Conservation (phyloP, 2,329 filamentous ascomycete genomes). For the Colletotrichum sp. region DNA sequence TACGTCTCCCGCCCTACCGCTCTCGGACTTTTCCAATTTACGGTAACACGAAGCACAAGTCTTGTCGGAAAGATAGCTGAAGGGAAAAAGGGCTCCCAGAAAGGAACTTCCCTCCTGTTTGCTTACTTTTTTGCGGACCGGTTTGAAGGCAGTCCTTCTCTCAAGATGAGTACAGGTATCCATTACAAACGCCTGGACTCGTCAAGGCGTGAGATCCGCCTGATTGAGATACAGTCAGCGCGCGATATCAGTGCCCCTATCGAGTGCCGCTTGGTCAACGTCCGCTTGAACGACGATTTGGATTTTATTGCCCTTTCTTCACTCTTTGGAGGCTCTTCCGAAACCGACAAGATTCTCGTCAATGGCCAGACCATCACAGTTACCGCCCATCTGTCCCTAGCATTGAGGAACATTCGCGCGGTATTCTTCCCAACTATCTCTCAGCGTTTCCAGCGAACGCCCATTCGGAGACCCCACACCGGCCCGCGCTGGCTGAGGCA, state of each 20-base stretch:
- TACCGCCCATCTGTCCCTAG: constrained; percentile 31
- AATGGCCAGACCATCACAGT: constrained; percentile 30
- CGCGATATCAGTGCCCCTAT: constrained; percentile 30
- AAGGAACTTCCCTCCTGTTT: not conserved
- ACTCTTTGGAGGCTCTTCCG: constrained; percentile 30
- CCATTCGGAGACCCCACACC: constrained; percentile 14
- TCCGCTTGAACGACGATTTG: constrained; percentile 26
- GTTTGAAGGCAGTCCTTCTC: not conserved
- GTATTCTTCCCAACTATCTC: constrained; percentile 33
- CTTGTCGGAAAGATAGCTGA: not conserved
- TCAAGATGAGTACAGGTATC: not conserved
- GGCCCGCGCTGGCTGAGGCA: constrained; percentile 25
- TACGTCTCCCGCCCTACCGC: not conserved
- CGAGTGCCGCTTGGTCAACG: constrained; percentile 36
- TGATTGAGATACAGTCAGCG: constrained; percentile 36
- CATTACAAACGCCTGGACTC: constrained; percentile 25
- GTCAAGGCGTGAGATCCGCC: constrained; percentile 31
- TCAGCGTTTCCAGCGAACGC: constrained; percentile 22
- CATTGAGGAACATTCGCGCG: constrained; percentile 34
- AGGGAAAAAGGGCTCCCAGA: not conserved
- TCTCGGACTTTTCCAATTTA: not conserved
- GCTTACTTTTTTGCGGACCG: not conserved
- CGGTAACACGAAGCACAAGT: not conserved
- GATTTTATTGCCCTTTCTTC: constrained; percentile 35
- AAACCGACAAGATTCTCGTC: constrained; percentile 33